Base-by-base conservation (phyloP, 1,284 basidiomycete genomes). In the Inonotus hispidus region DNA sequence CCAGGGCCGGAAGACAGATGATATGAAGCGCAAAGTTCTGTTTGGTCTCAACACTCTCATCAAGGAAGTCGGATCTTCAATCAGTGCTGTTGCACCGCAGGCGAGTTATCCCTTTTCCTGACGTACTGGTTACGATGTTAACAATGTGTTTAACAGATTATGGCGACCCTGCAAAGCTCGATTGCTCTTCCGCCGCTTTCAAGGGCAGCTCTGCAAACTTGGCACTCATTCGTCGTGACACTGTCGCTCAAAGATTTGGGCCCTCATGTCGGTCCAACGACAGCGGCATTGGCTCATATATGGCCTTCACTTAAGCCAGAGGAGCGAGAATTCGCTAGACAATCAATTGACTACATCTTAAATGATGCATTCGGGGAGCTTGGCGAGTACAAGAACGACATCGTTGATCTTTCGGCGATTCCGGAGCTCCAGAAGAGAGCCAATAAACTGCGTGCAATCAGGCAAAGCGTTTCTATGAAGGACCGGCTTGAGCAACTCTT, bases 131-230 rank as follows among this genome's bases (percentile, higher is more conserved):
- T 16, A n/a, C 45, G 63, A 8, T 43, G 27, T 60, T 37, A 2
- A 43, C 21, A 53, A 41, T 32, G 19, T 2, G 13, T 47, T 60
- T 68, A 57, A 14, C 67, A 97, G 93, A 89, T 99, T 67, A 94
- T 99, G 88, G 94, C 96, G 0, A 94, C 91, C n/a, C 81, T 99
- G 46, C 96, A 98, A 74, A 93, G 91, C 19, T 92, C 90, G 71
- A 79, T 98, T 6, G 76, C 79, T 46, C 79, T 88, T 8, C 81
- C 82, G 0, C 88, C 89, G 59, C 79, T 99, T 3, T 82, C 91
- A 0, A 82, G 90, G 61, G 85, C 87, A 3, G 92, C 93, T 0
- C 79, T 99, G 1, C 77, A 84, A 43, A 92, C 88, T 53, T 98
- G 95, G 95, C 74, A 82, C 59, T 79, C 77, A 19, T 97, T 98